phyloP scores from a whole-genome alignment of 192 early-diverging fungal genomes.

The Coemansia sp. region DNA sequence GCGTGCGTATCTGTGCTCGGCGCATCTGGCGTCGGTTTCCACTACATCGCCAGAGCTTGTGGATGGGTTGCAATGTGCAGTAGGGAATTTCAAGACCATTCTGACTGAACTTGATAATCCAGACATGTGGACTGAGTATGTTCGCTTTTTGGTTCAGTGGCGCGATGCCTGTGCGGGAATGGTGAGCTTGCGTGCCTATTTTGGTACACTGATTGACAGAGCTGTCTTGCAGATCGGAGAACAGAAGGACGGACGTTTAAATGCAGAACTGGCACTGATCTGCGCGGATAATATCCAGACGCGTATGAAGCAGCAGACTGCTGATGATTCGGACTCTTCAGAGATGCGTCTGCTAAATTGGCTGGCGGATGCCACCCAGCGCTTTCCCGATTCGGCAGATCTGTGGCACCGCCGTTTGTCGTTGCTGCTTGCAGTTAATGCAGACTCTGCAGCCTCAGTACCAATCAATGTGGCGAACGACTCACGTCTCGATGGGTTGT shows the following conservation, averaged over 20 bases:
- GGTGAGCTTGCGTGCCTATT: constrained; percentile 22
- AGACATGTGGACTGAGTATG: constrained; percentile 65
- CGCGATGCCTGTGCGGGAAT: constrained; percentile 7
- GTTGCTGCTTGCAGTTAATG: background rate
- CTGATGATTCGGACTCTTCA: background rate
- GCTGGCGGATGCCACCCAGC: constrained; percentile 23
- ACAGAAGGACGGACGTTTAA: constrained; percentile 40
- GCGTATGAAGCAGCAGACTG: background rate
- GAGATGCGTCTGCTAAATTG: constrained; percentile 22
- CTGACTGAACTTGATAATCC: constrained; percentile 45
- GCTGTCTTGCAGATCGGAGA: constrained; percentile 58
- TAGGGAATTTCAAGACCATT: constrained; percentile 56
- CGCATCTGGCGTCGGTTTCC: constrained; percentile 55
- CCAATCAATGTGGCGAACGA: background rate
- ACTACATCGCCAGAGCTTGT: constrained; percentile 61
- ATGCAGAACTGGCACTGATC: constrained; percentile 56
- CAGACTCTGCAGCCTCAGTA: background rate
- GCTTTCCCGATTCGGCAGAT: constrained; percentile 25
- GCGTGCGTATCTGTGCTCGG: constrained; percentile 60
- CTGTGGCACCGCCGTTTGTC: constrained; percentile 35
- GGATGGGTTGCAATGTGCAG: constrained; percentile 40
- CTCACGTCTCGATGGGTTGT: constrained; percentile 50
- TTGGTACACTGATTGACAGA: constrained; percentile 55
- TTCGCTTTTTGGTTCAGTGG: constrained; percentile 60
- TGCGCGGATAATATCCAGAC: constrained; percentile 6